phyloP scores from a whole-genome alignment of 2,329 filamentous ascomycete species.

The Neonectria sp. region DNA sequence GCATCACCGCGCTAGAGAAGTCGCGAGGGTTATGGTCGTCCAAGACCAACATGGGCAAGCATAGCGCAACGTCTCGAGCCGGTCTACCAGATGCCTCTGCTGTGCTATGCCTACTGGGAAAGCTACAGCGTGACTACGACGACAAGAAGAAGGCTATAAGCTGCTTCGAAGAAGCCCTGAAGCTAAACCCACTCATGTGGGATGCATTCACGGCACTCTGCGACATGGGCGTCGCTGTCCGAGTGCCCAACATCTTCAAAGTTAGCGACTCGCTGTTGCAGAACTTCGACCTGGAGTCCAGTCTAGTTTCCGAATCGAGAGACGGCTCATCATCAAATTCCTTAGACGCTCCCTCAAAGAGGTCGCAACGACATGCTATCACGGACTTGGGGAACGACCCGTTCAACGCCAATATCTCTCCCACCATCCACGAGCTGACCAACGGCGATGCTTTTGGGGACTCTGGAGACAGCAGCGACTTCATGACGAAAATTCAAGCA shows the following conservation, averaged over 20 bases:
- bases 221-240: constrained; percentile 86
- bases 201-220: constrained; percentile 93
- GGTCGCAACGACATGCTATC: constrained; percentile 56
- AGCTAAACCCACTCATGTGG: constrained; percentile 97
- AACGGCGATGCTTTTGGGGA: constrained; percentile 59
- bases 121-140: constrained; percentile 87
- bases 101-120: constrained; percentile 87
- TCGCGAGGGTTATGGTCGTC: constrained; percentile 81
- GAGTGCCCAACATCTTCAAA: constrained; percentile 89
- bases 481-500: constrained; percentile 70
- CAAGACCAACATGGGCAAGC: constrained; percentile 85
- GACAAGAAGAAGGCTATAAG: constrained; percentile 86
- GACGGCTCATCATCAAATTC: constrained; percentile 53
- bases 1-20: constrained; percentile 87
- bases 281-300: constrained; percentile 59
- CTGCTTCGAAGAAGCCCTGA: constrained; percentile 90
- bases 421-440: constrained; percentile 59
- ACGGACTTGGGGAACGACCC: constrained; percentile 62
- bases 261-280: constrained; percentile 70
- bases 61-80: constrained; percentile 82
- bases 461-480: constrained; percentile 63
- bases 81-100: constrained; percentile 87
- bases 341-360: constrained; percentile 60
- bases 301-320: constrained; percentile 51
- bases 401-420: constrained; percentile 63